Base-by-base conservation (phyloP, 2,329 filamentous ascomycete genomes). In the Beauveria sp. region DNA sequence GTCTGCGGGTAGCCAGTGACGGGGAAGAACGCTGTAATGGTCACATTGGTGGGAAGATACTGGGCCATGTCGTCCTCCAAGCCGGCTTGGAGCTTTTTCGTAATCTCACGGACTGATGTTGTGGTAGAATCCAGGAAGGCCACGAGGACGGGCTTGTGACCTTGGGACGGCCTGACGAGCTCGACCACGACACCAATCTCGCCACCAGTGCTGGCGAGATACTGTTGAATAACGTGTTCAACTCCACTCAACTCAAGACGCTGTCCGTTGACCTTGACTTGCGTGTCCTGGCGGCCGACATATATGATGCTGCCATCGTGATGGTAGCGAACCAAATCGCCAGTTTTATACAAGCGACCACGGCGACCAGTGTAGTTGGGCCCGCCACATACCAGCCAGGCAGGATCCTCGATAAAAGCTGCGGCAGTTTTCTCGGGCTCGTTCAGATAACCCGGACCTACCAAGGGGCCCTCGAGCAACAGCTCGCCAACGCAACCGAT, bases 241-340 rank as follows among this genome's bases (percentile, higher is more conserved):
- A 61, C 34, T 16, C 60, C 58, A 9, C 52, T 57, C 1, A 79
- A 70, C 68, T 79, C 84, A 60, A 80, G 72, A 59, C 80, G 68
- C 61, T 77, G 82, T 47, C 84, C 84, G 37, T 76, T 74, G 12
- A 84, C 67, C 66, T 84, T 84, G 50, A 84, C 74, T 66, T 84
- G 81, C 0, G 73, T 74, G 65, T 84, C 81, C 63, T 79, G 79
- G 41, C 81, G 72, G 50, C 79, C 80, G 57, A 79, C 64, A 55
- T 73, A 77, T 0, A 70, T 62, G 26, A 79, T 67, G 24, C 64
- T 63, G 14, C 73, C 73, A 60, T 77, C 68, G 1, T 55, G 44
- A 48, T 69, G 59, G 40, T 72, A 71, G n/a, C 63, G 52, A 9
- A 63, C 64, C 22, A 66, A 26, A 50, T 65, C 64, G 16, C 63